Evolutionary conservation across 192 early-diverging fungal genomes (phyloP).

Genomic region (Entophlyctis helioformis): DNA sequence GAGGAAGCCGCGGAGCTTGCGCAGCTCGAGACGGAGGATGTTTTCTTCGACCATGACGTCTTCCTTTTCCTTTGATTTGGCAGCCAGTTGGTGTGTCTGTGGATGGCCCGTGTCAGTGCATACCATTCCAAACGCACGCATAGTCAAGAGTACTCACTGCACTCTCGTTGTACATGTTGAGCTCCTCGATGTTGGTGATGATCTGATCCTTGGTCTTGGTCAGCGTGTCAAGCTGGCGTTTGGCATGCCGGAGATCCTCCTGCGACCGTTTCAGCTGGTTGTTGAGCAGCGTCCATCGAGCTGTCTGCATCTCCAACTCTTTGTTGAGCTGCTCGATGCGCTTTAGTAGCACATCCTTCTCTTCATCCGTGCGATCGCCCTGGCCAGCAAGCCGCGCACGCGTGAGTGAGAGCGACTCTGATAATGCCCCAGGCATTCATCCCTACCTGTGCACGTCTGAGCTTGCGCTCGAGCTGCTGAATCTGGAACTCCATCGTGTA

Average conservation of each 20-base stretch:
- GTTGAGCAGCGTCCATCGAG: conserved; percentile 30
- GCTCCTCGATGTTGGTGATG: conserved; percentile 33
- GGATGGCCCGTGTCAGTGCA: background rate
- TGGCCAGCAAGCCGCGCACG: background rate
- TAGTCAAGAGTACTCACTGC: conserved; percentile 19
- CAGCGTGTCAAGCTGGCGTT: conserved; percentile 28
- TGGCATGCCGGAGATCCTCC: conserved; percentile 41
- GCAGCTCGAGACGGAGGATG: conserved; percentile 42
- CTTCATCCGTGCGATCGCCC: conserved; percentile 52
- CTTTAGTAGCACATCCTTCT: conserved; percentile 36
- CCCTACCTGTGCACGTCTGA: conserved; percentile 32
- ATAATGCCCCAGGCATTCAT: too few relatives aligned
- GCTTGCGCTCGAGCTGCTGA: conserved; percentile 50
- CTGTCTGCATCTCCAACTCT: conserved; percentile 26
- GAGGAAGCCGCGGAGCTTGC: conserved; percentile 38
- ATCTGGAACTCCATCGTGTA: conserved; percentile 49
- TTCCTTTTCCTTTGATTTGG: conserved; percentile 43
- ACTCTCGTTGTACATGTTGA: conserved; percentile 46
- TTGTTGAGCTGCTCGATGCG: conserved; percentile 32
- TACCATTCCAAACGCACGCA: background rate
- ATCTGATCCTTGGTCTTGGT: conserved; percentile 29
- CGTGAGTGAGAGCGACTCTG: too few relatives aligned
- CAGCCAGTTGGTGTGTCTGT: conserved; percentile 33
- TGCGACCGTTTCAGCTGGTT: conserved; percentile 46
- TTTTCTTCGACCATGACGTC: conserved; percentile 51